Percentiles rank a stretch among this genome's conserved stretches.
phyloP scores from a whole-genome alignment of 2,329 filamentous ascomycete genomes.

The Botrytis cinerea region DNA sequence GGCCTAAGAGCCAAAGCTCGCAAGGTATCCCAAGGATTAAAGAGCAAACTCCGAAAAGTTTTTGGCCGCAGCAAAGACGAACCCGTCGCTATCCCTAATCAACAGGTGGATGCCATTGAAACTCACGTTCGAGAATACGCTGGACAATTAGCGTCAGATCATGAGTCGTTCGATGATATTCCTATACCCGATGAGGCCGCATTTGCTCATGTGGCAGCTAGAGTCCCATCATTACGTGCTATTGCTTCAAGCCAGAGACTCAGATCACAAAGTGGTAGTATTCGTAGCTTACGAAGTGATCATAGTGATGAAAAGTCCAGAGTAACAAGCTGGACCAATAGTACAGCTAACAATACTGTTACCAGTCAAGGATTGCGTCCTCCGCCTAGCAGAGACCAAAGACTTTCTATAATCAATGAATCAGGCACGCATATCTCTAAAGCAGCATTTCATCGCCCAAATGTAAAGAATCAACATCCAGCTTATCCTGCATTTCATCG shows the following conservation, averaged over 20 bases:
- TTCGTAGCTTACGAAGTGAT: conserved; percentile 51
- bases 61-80: conserved; percentile 50
- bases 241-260: conserved; percentile 50
- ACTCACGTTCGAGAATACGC: conserved; percentile 38
- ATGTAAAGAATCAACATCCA: conserved; percentile 37
- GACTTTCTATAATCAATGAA: conserved; percentile 66
- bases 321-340: conserved; percentile 68
- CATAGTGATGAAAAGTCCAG: conserved; percentile 58
- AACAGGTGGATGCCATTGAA: conserved; percentile 53
- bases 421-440: conserved; percentile 49
- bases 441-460: conserved; percentile 41
- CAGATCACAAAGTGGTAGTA: conserved; percentile 56
- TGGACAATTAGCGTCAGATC: conserved; percentile 34
- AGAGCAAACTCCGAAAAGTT: conserved; percentile 59
- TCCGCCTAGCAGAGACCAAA: conserved; percentile 52
- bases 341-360: conserved; percentile 58
- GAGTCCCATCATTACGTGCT: conserved; percentile 53
- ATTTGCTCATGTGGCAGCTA: conserved; percentile 52
- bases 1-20: conserved; percentile 56
- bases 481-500: conserved; percentile 35
- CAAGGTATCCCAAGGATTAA: conserved; percentile 63
- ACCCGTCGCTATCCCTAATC: conserved; percentile 47
- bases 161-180: conserved; percentile 42
- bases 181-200: conserved; percentile 47
- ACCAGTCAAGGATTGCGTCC: conserved; percentile 43